Evolutionary conservation across 2,329 filamentous ascomycete species (phyloP), one percentile per base, ranked within the genome.

Genomic region (Talaromyces rugulosus): DNA sequence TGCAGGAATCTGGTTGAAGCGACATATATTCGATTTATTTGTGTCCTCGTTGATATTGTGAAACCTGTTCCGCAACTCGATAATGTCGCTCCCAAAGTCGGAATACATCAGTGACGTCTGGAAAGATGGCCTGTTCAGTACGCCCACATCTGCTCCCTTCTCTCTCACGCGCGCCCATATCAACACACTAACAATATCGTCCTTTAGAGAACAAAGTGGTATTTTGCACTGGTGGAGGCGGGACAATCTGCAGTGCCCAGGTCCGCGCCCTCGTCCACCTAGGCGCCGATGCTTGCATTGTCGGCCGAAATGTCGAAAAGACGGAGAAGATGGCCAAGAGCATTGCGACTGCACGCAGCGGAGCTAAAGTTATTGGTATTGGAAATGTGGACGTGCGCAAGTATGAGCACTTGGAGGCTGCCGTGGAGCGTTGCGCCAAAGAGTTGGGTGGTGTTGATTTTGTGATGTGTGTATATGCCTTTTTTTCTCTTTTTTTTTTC

Each of bases 151-250:
- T 27, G 28, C 8, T 34, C 36, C 30, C 44, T 30, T 51, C 44
- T 23, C 2, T 57, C 14, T 60, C 27, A 18, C 42, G 14, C 36
- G n/a, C 16, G 16, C 5, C 36, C 36, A 56, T 40, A 30, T 44
- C 36, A 47, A 23, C 23, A 18, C 7, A 6, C 44, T 47, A 47
- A 47, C 44, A 2, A 54, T 33, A 31, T 16, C 28, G 8, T 53
- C 9, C 23, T 30, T 12, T 69, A 96, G 91, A 89, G 65, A 87
- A 89, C 73, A 94, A 95, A 71, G 93, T 98, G 52, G 86, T 94
- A 68, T 96, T 98, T 78, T 96, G 96, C 71, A 99, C 95, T 3
- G 95, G 95, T 62, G 95, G 95, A 58, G 92, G 92, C 5, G 94
- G 95, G 60, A 89, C 90, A 30, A 98, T 99, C 72, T 97, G 95